Evolutionary conservation across 768 basidiomycete genomes (phyloP), one percentile per base, ranked within the genome.

Genomic region (Rhizopogon sp.): DNA sequence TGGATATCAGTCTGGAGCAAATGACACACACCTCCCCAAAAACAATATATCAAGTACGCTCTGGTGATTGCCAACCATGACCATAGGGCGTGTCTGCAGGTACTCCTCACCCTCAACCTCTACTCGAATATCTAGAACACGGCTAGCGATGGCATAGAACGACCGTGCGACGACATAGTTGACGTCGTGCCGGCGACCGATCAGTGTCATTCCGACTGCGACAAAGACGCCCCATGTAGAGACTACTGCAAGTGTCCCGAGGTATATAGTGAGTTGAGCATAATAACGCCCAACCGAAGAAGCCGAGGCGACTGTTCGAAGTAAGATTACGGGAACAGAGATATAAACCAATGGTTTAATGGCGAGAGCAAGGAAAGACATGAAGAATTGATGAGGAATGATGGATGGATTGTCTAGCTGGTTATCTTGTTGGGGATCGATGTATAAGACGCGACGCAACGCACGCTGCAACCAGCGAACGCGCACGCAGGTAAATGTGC

Each of bases 31-130:
- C 90, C 82, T 83, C 55, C 87, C 93, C 52, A 93, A 72, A 62
- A 84, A 83, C 37, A 96, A 68, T 57, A 99, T 80, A 70, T 97
- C 93, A 43, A 97, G 69, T 83, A 93, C 88, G 56, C 88, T 93
- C 76, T 98, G 96, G 68, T 98, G 96, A 66, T 98, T 98, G 11
- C 80, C 82, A 65, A 98, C 80, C 28, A 93, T 69, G 11, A 98
- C 81, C 1, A 84, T 83, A 7, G 93, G 91, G 49, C 76, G 73
- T n/a, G 76, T 79, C 60, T 75, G 70, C 43, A 98, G 73, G 66
- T 94, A 74, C 66, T 98, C 92, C 65, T 83, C 83, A 10, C 93
- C 94, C 67, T 98, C 94, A 35, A 98, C 79, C 55, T 85, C 81
- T 62, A 97, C 73, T 44, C 72, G 68, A 58, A 95, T 70, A 60